Evolutionary conservation across 768 basidiomycete genomes (phyloP).

Genomic region (Tricholoma matsutake): DNA sequence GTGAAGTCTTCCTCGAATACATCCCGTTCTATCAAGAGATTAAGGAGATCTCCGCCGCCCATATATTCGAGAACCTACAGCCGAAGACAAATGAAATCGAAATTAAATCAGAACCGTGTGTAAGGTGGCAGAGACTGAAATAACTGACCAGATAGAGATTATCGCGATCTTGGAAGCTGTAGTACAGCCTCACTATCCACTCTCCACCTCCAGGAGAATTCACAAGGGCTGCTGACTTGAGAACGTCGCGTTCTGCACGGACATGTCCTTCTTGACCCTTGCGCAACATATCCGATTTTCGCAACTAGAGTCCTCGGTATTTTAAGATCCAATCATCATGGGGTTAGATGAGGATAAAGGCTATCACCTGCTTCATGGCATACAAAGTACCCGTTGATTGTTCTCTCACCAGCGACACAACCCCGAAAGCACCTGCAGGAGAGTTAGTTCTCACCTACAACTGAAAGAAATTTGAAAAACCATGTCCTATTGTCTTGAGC

Average conservation of each 20-base stretch:
- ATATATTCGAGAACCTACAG: constrained; percentile 87
- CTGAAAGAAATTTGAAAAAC: constrained; percentile 37
- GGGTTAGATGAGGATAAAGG: constrained; percentile 2
- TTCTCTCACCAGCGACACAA: constrained; percentile 90
- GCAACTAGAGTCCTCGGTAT: constrained; percentile 46
- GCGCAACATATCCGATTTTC: constrained; percentile 90
- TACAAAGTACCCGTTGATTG: constrained; percentile 74
- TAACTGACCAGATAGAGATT: constrained; percentile 86
- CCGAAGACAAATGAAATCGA: constrained; percentile 38
- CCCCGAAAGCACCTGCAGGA: constrained; percentile 84
- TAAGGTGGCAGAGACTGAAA: constrained; percentile 22
- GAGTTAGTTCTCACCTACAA: constrained; percentile 15
- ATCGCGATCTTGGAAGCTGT: constrained; percentile 95
- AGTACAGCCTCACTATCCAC: constrained; percentile 92
- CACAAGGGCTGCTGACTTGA: constrained; percentile 85
- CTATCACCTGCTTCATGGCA: constrained; percentile 91
- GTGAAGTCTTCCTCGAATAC: constrained; percentile 90
- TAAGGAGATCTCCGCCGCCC: constrained; percentile 95
- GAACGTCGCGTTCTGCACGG: constrained; percentile 90
- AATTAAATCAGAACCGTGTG: constrained; percentile 36
- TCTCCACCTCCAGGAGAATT: constrained; percentile 72
- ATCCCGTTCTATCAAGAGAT: constrained; percentile 90
- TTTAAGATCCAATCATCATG: constrained; percentile 15
- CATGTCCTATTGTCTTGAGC: constrained; percentile 93
- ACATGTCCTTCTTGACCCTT: constrained; percentile 98